These are phyloP conservation scores for Umbelopsis isabellina DNA, from an alignment of 192 early-diverging fungal genomes.

Conservation along the genomic window DNA sequence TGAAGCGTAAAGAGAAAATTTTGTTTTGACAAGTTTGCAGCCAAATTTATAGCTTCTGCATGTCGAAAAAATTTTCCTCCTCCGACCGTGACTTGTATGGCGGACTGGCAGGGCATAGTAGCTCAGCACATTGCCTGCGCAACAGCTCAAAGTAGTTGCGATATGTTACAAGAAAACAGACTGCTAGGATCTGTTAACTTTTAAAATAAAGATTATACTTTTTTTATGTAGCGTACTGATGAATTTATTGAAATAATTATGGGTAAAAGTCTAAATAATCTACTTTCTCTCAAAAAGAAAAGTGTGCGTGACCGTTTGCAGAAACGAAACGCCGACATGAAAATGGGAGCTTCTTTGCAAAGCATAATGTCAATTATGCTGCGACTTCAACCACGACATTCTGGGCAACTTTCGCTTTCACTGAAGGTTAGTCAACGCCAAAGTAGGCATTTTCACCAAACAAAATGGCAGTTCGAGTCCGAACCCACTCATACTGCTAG, in stretches of 20 bases:
- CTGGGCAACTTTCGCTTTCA: neutral
- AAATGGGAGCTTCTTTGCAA: no score
- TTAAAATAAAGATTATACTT: no score
- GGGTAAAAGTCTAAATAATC: no score
- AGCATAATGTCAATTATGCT: slow-evolving; percentile 1
- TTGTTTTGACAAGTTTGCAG: neutral
- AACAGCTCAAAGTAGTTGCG: no score
- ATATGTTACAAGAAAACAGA: no score
- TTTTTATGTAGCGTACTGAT: no score
- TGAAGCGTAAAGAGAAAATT: slow-evolving; percentile 20
- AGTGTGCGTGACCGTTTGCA: neutral
- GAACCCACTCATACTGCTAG: neutral
- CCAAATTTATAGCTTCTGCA: slow-evolving; percentile 12
- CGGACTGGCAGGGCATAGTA: no score
- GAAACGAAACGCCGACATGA: no score
- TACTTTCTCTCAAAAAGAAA: no score
- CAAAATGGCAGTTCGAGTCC: neutral
- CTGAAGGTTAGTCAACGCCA: neutral
- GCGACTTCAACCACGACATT: neutral
- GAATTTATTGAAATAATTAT: no score
- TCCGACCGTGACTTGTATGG: neutral
- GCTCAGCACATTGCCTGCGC: no score
- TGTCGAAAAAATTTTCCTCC: slow-evolving; percentile 4
- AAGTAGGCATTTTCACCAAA: neutral
- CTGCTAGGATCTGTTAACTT: no score